These are phyloP conservation scores for Amyloporia xantha DNA, from an alignment of 768 basidiomycete species.

Conservation along the genomic window DNA sequence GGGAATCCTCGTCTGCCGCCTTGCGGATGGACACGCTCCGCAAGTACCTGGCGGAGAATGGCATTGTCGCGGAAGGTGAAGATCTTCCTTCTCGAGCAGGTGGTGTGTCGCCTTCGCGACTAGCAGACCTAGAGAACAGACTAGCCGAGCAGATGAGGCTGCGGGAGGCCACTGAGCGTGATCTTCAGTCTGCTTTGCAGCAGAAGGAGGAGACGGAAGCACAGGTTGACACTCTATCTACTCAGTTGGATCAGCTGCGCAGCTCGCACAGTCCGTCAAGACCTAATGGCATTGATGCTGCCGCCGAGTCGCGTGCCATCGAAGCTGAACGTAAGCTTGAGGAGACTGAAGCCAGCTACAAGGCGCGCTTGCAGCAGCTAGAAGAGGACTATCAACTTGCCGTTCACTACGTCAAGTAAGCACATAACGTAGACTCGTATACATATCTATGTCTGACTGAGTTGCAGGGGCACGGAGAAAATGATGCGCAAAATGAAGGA, in stretches of 20 bases:
- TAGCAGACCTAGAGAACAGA: slow-evolving; percentile 73
- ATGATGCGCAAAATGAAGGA: slow-evolving; percentile 97
- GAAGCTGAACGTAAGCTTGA: slow-evolving; percentile 76
- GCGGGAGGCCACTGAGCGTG: slow-evolving; percentile 71
- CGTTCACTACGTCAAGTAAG: slow-evolving; percentile 95
- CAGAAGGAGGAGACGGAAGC: slow-evolving; percentile 71
- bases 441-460: slow-evolving; percentile 12
- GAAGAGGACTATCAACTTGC: slow-evolving; percentile 96
- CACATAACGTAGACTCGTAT: slow-evolving; percentile 13
- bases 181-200: slow-evolving; percentile 58
- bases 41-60: slow-evolving; percentile 83
- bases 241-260: slow-evolving; percentile 60
- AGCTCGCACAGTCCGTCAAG: slow-evolving; percentile 47
- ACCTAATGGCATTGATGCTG: slow-evolving; percentile 29
- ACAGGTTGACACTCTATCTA: slow-evolving; percentile 55
- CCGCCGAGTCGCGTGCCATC: slow-evolving; percentile 41
- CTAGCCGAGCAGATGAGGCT: slow-evolving; percentile 66
- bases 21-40: slow-evolving; percentile 76
- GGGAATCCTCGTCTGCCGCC: slow-evolving; percentile 61
- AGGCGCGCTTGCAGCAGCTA: slow-evolving; percentile 77
- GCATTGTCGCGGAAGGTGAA: slow-evolving; percentile 72
- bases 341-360: slow-evolving; percentile 73
- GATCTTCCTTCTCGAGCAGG: slow-evolving; percentile 37
- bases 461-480: slow-evolving; percentile 85
- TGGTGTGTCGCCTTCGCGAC: slow-evolving; percentile 31